Base-by-base conservation (phyloP, 148 eudicot species). In the Rhododendron henanense region DNA sequence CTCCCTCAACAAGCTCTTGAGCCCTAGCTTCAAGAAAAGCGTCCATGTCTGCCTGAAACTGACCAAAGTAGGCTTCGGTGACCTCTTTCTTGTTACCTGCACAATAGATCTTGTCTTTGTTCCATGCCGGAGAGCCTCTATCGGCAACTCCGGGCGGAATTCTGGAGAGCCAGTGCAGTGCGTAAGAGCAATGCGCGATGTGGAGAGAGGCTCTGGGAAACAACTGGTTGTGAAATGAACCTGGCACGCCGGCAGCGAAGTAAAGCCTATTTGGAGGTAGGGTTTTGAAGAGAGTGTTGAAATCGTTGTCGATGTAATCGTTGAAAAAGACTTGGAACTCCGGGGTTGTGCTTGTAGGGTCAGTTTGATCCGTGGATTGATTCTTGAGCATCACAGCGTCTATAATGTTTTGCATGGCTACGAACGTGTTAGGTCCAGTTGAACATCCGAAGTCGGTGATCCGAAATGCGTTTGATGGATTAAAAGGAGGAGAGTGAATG, bases 121-220 rank as follows among this genome's bases (percentile, higher is more conserved):
- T 89, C 87, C 87, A 89, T 16, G 88, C 87, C 0, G 81, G 50
- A 25, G 85, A 84, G 23, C 8, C 55, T 19, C 1, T 31, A 16
- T 86, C 74, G 13, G 4, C 2, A 4, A 86, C 41, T 5, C 78
- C 59, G 21, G 81, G 55, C 0, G 88, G 90, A 65, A 89, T 55
- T 35, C 45, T n/a, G 0, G 85, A 84, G 9, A 87, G 87, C 87
- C 90, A 87, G 11, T 87, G 51, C 8, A 87, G 84, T 44, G 90
- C 83, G 18, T 37, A 78, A 7, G 89, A 82, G 18, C 79, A 82
- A 33, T 86, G 74, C 18, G 39, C 84, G 37, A 89, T 57, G 25
- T 85, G 85, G 19, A 86, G 75, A 7, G 84, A 78, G 14, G 81
- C 61, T 37, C 65, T 35, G 18, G 89, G 89, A 45, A 87, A 82